Evolutionary conservation across 805 yeast species (phyloP).

Genomic region (Scheffersomyces amazonensis): DNA sequence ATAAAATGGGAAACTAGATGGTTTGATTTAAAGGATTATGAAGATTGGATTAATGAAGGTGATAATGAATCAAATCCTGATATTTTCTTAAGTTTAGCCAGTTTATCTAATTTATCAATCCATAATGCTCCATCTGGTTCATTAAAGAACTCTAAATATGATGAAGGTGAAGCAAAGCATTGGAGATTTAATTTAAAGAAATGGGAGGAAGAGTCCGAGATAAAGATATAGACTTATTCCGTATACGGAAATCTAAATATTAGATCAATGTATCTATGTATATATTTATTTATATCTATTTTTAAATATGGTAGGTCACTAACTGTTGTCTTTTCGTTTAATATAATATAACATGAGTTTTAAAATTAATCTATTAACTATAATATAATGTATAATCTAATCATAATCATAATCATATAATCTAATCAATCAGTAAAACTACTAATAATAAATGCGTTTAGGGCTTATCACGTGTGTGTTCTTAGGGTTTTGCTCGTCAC

Average conservation of each 20-base stretch:
- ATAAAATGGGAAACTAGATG: conserved; percentile 75
- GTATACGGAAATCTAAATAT: no score
- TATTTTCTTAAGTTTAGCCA: conserved; percentile 32
- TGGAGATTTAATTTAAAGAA: conserved; percentile 65
- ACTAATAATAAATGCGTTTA: no score
- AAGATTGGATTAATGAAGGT: background rate
- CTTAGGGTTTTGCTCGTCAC: background rate
- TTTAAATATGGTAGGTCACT: no score
- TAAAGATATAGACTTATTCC: conserved; percentile 42
- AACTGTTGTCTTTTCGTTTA: no score
- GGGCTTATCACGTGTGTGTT: conserved; percentile 4
- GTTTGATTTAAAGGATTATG: conserved; percentile 52
- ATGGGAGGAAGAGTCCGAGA: conserved; percentile 61
- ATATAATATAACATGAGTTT: no score
- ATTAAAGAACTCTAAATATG: conserved; percentile 52
- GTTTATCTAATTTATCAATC: conserved; percentile 53
- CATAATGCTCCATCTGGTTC: conserved; percentile 71
- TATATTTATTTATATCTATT: no score
- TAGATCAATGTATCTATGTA: no score
- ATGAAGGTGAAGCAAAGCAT: conserved; percentile 50
- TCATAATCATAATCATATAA: no score
- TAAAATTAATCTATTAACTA: no score
- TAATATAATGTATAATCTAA: no score
- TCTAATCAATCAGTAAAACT: no score
- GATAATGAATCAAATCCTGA: conserved; percentile 17